phyloP scores from a whole-genome alignment of 2,329 filamentous ascomycete genomes.

The Trichoderma simmonsii region DNA sequence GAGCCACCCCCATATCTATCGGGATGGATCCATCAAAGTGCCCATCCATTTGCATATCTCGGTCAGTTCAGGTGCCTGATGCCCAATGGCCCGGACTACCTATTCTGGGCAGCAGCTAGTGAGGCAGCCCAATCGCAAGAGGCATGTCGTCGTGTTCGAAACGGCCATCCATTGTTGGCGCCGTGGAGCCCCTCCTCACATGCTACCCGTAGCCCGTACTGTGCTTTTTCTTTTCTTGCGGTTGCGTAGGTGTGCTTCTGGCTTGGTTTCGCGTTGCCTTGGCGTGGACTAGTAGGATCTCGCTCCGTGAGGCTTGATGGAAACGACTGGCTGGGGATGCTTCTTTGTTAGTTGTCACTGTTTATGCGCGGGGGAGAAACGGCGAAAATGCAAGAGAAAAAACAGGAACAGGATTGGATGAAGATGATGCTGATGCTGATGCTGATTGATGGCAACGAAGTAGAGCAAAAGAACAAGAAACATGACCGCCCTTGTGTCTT shows the following conservation, averaged over 20 bases:
- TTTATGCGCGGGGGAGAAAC: background rate
- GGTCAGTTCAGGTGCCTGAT: constrained; percentile 19
- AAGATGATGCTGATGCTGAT: background rate
- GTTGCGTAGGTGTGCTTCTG: background rate
- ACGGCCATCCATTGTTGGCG: background rate
- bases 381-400: background rate
- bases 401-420: background rate
- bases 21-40: background rate
- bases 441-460: background rate
- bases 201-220: background rate
- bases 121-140: constrained; percentile 14
- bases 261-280: background rate
- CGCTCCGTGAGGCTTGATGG: background rate
- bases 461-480: background rate
- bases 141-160: constrained; percentile 10
- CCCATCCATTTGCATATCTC: background rate
- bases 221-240: background rate
- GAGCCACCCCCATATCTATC: background rate
- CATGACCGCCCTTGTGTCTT: background rate
- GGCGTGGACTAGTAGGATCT: background rate
- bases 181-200: background rate
- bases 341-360: background rate
- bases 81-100: constrained; percentile 17
- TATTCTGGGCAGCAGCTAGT: constrained; percentile 8
- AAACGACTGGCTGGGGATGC: background rate